Evolutionary conservation across 306 rosid genomes (phyloP), one percentile per base, ranked within the genome.

Genomic region (Purshia tridentata): DNA sequence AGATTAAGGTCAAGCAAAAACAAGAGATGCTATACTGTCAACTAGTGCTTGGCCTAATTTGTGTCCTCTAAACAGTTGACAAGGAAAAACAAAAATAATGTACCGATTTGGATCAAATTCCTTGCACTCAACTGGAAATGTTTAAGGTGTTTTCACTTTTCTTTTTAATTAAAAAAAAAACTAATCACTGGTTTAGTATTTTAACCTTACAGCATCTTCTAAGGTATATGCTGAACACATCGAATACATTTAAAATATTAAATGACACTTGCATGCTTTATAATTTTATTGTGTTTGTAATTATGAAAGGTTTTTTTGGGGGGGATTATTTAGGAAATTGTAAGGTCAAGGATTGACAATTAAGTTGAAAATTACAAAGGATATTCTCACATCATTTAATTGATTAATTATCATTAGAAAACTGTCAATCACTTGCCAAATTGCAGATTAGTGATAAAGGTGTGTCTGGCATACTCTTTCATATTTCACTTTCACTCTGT

Each of bases 381-480:
- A 61, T 69, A 61, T 70, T 64, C 44, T 44, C 12, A 35, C n/a
- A 18, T 22, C 76, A 18, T 39, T 9, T 35, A 47, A 49, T 14
- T 47, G 47, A 60, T 48, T 41, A 29, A 29, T 65, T 12, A 64
- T 37, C 9, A 76, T 59, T 51, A 29, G 29, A 69, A 41, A 44
- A 22, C 37, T 16, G 65, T 19, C 41, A 59, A 20, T 59, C 60
- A 45, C 60, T 59, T 6, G 73, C 76, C 74, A 7, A 52, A 66
- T 72, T 72, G 35, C 62, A 52, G n/a, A 52, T 58, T 67, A 52
- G 47, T 71, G 70, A 58, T 64, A 56, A 70, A 29, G 51, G 64
- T 50, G 18, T 63, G 29, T 53, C 45, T 61, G 47, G 39, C 65
- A 19, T 49, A 48, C 14, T 22, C 11, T 65, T 37, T 13, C 39